Base-by-base conservation (phyloP, 148 eudicot genomes). In the Silene latifolia region DNA sequence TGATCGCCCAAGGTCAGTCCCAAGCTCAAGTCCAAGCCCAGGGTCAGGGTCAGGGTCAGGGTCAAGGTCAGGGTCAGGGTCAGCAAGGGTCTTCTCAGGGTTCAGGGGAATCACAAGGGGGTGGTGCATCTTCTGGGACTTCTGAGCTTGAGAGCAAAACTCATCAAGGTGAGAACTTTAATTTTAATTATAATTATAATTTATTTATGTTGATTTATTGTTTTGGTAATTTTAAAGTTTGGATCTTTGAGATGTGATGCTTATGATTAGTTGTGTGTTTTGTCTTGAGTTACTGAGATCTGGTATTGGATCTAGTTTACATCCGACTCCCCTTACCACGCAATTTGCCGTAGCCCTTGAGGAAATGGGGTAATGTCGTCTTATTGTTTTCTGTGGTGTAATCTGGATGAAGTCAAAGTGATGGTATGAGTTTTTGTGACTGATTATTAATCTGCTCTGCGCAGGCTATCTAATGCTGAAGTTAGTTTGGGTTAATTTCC, bases 21-120 rank as follows among this genome's bases (percentile, higher is more conserved):
- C 29, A 27, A 27, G 29, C 29, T 27, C 29, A 27, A 27, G 29
- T 27, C 29, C 29, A 27, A 27, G 29, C 29, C 29, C 29, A 27
- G 29, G 29, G 29, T 27, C 29, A 27, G 29, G 79, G 68, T 25
- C 82, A 63, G 24, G 23, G 18, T 29, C 77, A 64, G 29, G 57
- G 27, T 57, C 83, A n/a, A n/a, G 79, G 68, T 25, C 82, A 63
- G 24, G 23, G 18, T 29, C 77, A 64, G 29, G 57, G 27, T 57
- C 83, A 73, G 46, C 82, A 76, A 68, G 77, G 80, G 19, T 76
- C 75, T 4, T 80, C 93, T 12, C 93, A 85, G 76, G 88, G 90
- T 12, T 88, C 91, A 4, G 77, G 84, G 53, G 98, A 91, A 63
- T 89, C 98, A 47, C 89, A 79, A 74, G 96, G 93, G 61, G 96